Evolutionary conservation across 768 basidiomycete species (phyloP).

Genomic region (Saitozyma sp.): DNA sequence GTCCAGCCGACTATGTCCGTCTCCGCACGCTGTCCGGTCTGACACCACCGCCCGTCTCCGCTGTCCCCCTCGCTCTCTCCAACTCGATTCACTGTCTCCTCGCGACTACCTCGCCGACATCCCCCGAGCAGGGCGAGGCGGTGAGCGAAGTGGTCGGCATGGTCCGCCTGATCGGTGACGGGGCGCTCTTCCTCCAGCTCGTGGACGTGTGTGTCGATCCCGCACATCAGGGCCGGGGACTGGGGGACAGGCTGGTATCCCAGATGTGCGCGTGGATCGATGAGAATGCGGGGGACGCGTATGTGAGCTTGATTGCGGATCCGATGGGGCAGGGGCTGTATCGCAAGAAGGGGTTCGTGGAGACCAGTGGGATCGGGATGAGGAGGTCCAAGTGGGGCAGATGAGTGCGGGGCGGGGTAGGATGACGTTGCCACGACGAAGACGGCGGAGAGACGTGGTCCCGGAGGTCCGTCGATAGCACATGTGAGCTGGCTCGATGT

Average conservation of each 20-base stretch:
- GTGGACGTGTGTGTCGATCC: neutral
- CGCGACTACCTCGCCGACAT: too few relatives aligned
- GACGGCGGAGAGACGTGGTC: too few relatives aligned
- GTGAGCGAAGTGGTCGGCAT: neutral
- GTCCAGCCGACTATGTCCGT: too few relatives aligned
- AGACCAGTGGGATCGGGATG: conserved; percentile 2
- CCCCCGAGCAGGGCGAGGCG: too few relatives aligned
- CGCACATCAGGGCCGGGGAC: conserved; percentile 1
- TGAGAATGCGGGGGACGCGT: neutral
- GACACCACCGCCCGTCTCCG: too few relatives aligned
- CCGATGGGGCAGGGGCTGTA: neutral
- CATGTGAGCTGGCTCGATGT: too few relatives aligned
- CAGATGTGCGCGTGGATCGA: neutral
- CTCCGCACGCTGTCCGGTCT: too few relatives aligned
- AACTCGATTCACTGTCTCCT: too few relatives aligned
- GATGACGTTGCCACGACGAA: too few relatives aligned
- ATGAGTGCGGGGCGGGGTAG: neutral
- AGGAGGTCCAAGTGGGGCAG: neutral
- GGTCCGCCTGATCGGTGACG: conserved; percentile 1
- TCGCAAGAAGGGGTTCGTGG: neutral
- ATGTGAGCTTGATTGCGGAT: conserved; percentile 1
- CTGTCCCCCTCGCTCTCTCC: too few relatives aligned
- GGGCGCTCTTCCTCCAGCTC: neutral
- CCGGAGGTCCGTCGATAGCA: too few relatives aligned
- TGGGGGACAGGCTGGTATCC: neutral